A percentile compares a stretch with the other conserved stretches of the same genome.
Evolutionary conservation across 805 yeast species (phyloP).

Genomic region (Soucietia sequanensis): DNA sequence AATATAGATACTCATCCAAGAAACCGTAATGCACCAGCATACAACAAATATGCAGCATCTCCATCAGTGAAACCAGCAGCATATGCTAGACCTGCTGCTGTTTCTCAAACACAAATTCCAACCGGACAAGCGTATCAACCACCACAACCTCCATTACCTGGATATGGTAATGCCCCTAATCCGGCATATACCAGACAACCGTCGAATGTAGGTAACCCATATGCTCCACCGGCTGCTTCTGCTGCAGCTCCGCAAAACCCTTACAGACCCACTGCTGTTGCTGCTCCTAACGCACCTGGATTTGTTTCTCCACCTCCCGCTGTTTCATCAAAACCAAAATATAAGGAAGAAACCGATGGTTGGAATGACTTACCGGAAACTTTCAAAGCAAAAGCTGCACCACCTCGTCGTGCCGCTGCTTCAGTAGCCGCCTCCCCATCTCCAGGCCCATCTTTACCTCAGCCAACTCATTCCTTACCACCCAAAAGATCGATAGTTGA

Average conservation of each 20-base stretch:
- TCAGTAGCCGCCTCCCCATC: conserved; percentile 25
- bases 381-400: conserved; percentile 38
- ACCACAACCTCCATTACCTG: conserved; percentile 2
- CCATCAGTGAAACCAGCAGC: conserved; percentile 11
- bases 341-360: conserved; percentile 55
- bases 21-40: conserved; percentile 1
- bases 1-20: neutral
- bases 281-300: conserved; percentile 7
- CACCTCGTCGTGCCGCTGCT: conserved; percentile 48
- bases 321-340: conserved; percentile 17
- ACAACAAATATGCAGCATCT: conserved; percentile 3
- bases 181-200: conserved; percentile 5
- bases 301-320: conserved; percentile 24
- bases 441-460: conserved; percentile 21
- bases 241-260: conserved; percentile 16
- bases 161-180: conserved; percentile 6
- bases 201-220: conserved; percentile 16
- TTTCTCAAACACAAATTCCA: conserved; percentile 14
- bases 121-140: conserved; percentile 2
- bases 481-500: conserved; percentile 16
- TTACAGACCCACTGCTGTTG: conserved; percentile 18
- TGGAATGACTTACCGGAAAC: conserved; percentile 70
- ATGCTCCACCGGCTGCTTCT: conserved; percentile 16
- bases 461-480: conserved; percentile 15
- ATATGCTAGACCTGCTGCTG: conserved; percentile 13